Evolutionary conservation across 371 early-diverging fungal species (phyloP), one percentile per base, ranked within the genome.

Genomic region (Encephalitozoon intestinalis): DNA sequence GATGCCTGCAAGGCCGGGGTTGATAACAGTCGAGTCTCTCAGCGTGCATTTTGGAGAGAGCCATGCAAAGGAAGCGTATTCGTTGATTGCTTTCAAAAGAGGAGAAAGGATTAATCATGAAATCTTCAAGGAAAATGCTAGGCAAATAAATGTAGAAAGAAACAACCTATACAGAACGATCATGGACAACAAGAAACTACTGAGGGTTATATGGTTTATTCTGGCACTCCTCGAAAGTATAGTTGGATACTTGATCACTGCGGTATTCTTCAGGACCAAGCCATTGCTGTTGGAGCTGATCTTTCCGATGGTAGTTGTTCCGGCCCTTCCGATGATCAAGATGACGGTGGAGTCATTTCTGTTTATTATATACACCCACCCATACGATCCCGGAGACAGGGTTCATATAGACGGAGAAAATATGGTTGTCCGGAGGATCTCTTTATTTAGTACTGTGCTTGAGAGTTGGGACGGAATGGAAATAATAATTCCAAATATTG

Each of bases 301-400:
- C 15, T 54, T 73, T 25, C 80, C 82, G 34, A 58, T 84, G 28
- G 75, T 83, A 26, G 50, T 84, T 46, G 15, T 82, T 63, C 77
- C 72, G 7, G 28, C 70, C 6, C 54, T 76, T 50, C 63, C 80
- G 4, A 53, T 70, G 37, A 4, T 80, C 25, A 73, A 74, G 39
- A 49, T 39, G 30, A 46, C 72, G 0, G 49, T 71, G 43, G 81
- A 82, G n/a, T 79, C 84, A 21, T 84, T 86, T 65, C 66, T 83
- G 25, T 86, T 84, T 73, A 74, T 86, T 9, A 41, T 84, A 34
- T 76, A 79, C 26, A 70, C 77, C 9, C 83, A 84, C 76, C 86
- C 86, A 4, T 86, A 81, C 39, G 84, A 86, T 63, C 75, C 80
- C 9, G 86, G 84, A 11, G 86, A 86, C 67, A 64, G 84, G 70